Evolutionary conservation across 306 rosid species (phyloP).

Genomic region (Cicer pinnatifidum): DNA sequence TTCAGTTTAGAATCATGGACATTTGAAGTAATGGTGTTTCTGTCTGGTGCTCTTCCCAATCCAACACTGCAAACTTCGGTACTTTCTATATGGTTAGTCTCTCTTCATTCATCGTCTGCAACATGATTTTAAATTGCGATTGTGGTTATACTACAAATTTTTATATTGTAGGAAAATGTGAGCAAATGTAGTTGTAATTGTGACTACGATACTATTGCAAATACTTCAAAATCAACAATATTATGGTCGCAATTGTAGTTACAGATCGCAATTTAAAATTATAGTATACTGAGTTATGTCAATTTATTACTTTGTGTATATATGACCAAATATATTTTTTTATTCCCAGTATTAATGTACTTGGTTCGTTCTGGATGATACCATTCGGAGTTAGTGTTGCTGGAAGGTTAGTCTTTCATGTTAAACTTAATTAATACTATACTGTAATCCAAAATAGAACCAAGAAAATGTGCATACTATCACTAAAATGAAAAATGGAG

Average conservation of each 20-base stretch:
- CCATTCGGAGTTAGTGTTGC: constrained; percentile 72
- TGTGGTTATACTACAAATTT: too few species aligned
- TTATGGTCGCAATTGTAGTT: too few species aligned
- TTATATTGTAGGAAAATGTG: too few species aligned
- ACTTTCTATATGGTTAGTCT: constrained; percentile 61
- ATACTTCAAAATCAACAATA: too few species aligned
- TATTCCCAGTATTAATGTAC: constrained; percentile 58
- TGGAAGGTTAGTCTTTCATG: constrained; percentile 62
- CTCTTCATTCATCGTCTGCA: too few species aligned
- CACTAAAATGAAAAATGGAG: too few species aligned
- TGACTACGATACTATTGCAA: too few species aligned
- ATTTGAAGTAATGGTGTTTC: constrained; percentile 61
- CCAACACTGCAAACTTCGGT: constrained; percentile 65
- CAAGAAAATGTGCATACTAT: too few species aligned
- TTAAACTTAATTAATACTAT: background rate
- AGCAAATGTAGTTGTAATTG: too few species aligned
- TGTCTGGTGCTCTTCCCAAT: constrained; percentile 66
- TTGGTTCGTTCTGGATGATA: constrained; percentile 66
- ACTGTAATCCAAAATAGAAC: too few species aligned
- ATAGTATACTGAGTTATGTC: background rate
- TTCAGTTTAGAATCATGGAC: constrained; percentile 74
- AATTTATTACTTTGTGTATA: background rate
- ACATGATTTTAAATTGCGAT: too few species aligned
- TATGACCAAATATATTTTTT: constrained; percentile 20
- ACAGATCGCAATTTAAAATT: too few species aligned